These are phyloP conservation scores for Nyssa sinensis DNA, from an alignment of 148 eudicot species.

Conservation along the genomic window DNA sequence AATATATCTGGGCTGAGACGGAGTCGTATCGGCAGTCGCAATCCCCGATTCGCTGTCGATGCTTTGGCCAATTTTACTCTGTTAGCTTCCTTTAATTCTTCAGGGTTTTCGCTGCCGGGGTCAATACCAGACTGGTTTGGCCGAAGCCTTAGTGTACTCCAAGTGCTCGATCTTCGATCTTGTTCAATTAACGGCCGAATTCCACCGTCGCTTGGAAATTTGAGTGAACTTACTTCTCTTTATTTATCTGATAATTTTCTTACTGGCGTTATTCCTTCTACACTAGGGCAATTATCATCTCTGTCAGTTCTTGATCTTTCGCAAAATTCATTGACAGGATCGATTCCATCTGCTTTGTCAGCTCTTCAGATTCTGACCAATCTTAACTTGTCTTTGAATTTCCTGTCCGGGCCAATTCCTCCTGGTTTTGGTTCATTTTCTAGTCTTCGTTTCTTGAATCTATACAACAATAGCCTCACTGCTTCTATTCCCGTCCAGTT, in stretches of 20 bases:
- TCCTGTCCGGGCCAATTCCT: conserved; percentile 31
- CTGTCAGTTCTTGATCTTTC: conserved; percentile 33
- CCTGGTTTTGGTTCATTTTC: conserved; percentile 25
- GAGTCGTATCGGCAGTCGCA: conserved; percentile 21
- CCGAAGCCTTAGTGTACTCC: conserved; percentile 21
- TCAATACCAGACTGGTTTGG: conserved; percentile 44
- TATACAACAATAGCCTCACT: conserved; percentile 30
- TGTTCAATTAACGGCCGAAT: conserved; percentile 32
- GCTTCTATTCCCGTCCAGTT: conserved; percentile 32
- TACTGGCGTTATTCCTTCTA: conserved; percentile 30
- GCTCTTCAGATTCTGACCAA: conserved; percentile 23
- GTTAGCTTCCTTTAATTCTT: conserved; percentile 27
- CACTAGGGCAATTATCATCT: conserved; percentile 21
- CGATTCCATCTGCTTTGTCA: conserved; percentile 26
- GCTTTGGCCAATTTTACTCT: conserved; percentile 23
- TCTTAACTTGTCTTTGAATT: conserved; percentile 37
- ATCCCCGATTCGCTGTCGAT: conserved; percentile 36
- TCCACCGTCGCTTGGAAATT: conserved; percentile 30
- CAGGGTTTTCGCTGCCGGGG: conserved; percentile 35
- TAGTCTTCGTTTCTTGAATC: conserved; percentile 24
- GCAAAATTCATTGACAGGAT: conserved; percentile 31
- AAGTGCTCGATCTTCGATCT: conserved; percentile 38
- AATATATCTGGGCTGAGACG: conserved; percentile 27
- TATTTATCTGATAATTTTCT: conserved; percentile 29
- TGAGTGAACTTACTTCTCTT: conserved; percentile 20